Percentiles rank a stretch among this genome's conserved stretches.
Evolutionary conservation across 1,139 yeast species (phyloP).

Genomic region (Suhomyces maxii): DNA sequence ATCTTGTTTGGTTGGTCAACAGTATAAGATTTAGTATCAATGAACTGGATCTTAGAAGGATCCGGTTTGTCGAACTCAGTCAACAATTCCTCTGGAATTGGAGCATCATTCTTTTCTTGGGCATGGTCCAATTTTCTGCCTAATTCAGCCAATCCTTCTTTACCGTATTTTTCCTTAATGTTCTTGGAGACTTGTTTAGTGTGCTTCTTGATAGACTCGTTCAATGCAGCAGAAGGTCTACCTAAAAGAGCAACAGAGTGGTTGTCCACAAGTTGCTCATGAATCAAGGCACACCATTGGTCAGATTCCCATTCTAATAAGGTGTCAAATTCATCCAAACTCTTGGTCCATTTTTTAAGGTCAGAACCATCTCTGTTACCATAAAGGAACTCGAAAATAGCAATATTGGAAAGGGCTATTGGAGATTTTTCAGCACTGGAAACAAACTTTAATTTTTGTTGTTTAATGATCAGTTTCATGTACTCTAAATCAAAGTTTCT

Average conservation of each 20-base stretch:
- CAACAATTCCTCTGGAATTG: conserved; percentile 71
- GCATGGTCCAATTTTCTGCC: conserved; percentile 58
- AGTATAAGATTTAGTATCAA: conserved; percentile 62
- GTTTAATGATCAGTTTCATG: conserved; percentile 66
- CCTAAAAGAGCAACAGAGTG: conserved; percentile 75
- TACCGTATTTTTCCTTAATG: conserved; percentile 56
- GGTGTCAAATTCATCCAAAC: conserved; percentile 59
- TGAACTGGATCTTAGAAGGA: conserved; percentile 72
- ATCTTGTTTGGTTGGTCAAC: conserved; percentile 37
- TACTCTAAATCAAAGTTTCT: conserved; percentile 60
- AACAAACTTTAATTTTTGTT: conserved; percentile 62
- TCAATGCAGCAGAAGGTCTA: conserved; percentile 67
- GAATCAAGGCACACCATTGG: conserved; percentile 65
- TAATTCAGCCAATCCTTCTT: conserved; percentile 57
- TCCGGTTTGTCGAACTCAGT: conserved; percentile 68
- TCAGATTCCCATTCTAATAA: conserved; percentile 61
- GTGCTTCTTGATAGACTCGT: conserved; percentile 51
- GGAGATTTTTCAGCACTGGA: conserved; percentile 69
- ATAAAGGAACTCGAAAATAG: conserved; percentile 78
- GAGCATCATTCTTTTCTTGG: conserved; percentile 62
- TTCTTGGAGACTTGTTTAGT: conserved; percentile 50
- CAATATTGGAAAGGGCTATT: conserved; percentile 59
- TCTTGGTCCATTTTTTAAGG: conserved; percentile 53
- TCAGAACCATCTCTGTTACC: conserved; percentile 65
- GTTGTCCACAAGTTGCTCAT: conserved; percentile 58